Percentiles rank a stretch among this genome's conserved stretches.
Evolutionary conservation across 179 eudicot species (phyloP).

Genomic region (Pouteria campechiana): DNA sequence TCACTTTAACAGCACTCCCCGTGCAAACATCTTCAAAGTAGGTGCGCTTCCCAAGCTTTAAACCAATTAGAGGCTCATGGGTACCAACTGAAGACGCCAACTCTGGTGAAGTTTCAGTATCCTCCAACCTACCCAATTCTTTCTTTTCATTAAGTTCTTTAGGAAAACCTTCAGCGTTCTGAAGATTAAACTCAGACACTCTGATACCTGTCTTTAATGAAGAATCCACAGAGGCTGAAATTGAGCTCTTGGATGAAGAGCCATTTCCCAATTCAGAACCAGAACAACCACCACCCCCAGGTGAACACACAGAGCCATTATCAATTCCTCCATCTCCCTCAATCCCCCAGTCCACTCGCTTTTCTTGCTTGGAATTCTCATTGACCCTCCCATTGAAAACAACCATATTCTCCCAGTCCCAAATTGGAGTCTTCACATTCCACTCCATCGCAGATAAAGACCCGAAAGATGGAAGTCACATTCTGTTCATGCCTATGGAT

Average conservation of each 20-base stretch:
- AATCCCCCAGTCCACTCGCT: slow-evolving; percentile 21
- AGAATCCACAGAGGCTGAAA: slow-evolving; percentile 37
- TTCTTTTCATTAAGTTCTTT: slow-evolving; percentile 22
- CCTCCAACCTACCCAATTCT: slow-evolving; percentile 14
- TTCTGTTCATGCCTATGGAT: neutral
- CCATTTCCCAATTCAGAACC: slow-evolving; percentile 29
- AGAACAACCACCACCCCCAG: slow-evolving; percentile 24
- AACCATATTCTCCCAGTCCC: slow-evolving; percentile 61
- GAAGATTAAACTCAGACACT: slow-evolving; percentile 21
- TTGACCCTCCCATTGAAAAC: slow-evolving; percentile 24
- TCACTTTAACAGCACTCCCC: slow-evolving; percentile 5
- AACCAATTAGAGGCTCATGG: slow-evolving; percentile 41
- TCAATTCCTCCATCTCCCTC: slow-evolving; percentile 25
- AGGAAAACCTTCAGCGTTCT: slow-evolving; percentile 21
- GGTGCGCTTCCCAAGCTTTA: slow-evolving; percentile 48
- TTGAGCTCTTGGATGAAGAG: slow-evolving; percentile 35
- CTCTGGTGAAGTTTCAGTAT: slow-evolving; percentile 20
- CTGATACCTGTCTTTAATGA: slow-evolving; percentile 23
- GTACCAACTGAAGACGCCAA: slow-evolving; percentile 34
- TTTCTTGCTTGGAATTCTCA: slow-evolving; percentile 23
- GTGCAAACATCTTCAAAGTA: slow-evolving; percentile 32
- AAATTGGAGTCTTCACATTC: slow-evolving; percentile 35
- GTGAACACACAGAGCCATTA: slow-evolving; percentile 25
- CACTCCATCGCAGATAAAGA: slow-evolving; percentile 28
- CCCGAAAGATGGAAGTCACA: neutral